Conservation (phyloP, 208 protist genomes). For the Eutreptiella sp. region DNA sequence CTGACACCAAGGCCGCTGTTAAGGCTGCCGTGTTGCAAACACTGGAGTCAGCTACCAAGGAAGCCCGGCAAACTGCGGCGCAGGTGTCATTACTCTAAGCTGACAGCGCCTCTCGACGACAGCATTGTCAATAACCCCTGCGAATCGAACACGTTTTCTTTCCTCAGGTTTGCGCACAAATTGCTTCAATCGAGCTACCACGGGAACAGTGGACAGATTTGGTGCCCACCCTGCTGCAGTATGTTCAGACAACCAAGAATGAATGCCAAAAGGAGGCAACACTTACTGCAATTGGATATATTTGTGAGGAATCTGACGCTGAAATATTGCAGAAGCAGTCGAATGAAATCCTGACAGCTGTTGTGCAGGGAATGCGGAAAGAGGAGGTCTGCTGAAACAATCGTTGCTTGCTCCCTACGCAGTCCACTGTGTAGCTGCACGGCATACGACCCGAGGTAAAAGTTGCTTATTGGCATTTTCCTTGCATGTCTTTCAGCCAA, state of each 20-base stretch:
- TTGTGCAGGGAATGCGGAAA: constrained; percentile 78
- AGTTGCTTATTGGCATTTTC: no score
- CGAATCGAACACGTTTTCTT: not conserved
- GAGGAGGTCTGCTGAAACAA: no score
- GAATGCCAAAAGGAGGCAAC: constrained; percentile 78
- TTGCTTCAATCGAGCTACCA: constrained; percentile 90
- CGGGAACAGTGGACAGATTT: constrained; percentile 83
- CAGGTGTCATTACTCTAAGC: constrained; percentile 65
- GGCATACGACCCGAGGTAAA: no score
- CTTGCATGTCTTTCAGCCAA: no score
- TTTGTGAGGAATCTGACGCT: constrained; percentile 88
- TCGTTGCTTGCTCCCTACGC: no score
- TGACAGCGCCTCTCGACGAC: not conserved
- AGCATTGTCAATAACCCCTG: not conserved
- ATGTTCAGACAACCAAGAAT: constrained; percentile 43
- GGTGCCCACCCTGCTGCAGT: constrained; percentile 68
- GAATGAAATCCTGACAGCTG: constrained; percentile 75
- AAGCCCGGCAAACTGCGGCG: constrained; percentile 81
- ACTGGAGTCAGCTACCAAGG: constrained; percentile 57
- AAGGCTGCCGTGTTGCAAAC: constrained; percentile 64
- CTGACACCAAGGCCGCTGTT: constrained; percentile 50
- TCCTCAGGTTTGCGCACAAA: constrained; percentile 82
- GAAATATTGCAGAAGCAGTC: constrained; percentile 56
- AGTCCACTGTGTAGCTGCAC: no score
- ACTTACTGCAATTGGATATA: constrained; percentile 88